Evolutionary conservation across 352 stramenopile species (phyloP), one percentile per base, ranked within the genome.

Genomic region (Phytophthora chlamydospora): DNA sequence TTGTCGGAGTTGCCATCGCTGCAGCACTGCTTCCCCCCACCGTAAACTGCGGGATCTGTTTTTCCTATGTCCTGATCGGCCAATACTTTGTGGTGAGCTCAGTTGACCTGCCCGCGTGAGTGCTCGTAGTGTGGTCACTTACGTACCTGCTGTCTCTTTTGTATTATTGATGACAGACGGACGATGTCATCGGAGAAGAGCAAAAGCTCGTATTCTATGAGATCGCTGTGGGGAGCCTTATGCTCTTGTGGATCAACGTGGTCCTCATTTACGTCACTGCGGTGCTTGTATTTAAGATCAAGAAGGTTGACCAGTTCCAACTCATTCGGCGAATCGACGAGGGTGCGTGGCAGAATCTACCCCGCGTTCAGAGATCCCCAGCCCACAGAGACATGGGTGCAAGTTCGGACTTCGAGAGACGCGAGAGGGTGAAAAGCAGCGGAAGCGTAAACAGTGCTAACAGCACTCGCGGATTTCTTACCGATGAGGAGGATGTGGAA

Each of bases 271-370:
- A 95, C 71, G 71, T 93, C 46, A 90, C 82, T 24, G 87, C 87
- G 21, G 85, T 94, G 16, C 42, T 93, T n/a, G 83, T 96, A 12
- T 96, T 96, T 66, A 96, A 96, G 60, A 86, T 93, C 51, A 96
- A 96, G 62, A 80, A 91, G 36, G 84, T 95, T 0, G 86, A 86
- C 47, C 83, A 91, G 47, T 95, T 95, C 54, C 84, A 93, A 57
- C 66, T 95, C 14, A 90, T 95, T 46, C 84, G 86, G 13, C 77
- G 72, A 12, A 73, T 93, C 29, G 86, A 93, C 38, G 83, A 95
- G 66, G 78, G 59, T 27, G 67, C 82, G n/a, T 95, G 86, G 86
- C 81, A 78, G 39, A 92, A 95, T 49, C 48, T 95, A 45, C 86
- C 86, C 2, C 81, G 81, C 17, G 80, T 93, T 13, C 79, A 90